Base-by-base conservation (phyloP, 768 basidiomycete species). In the Kwoniella sp. region DNA sequence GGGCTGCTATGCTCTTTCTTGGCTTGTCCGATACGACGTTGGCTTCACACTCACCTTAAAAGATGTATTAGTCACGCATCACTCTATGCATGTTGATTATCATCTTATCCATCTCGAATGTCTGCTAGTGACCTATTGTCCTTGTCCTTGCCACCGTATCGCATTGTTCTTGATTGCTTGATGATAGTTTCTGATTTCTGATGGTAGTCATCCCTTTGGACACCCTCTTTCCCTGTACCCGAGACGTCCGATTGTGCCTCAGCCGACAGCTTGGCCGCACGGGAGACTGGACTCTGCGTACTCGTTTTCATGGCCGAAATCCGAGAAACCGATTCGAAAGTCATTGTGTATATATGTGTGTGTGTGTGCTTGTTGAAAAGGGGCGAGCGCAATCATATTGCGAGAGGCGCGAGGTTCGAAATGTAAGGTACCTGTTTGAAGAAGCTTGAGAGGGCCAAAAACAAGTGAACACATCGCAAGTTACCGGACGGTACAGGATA, bases 201-300 rank as follows among this genome's bases (percentile, higher is more conserved):
- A 44, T 44, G 40, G 40, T 44, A 44, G 40, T 44, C 17, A 44
- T 44, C 40, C 40, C 40, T 44, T 44, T 44, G 40, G 40, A 44
- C 17, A 44, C 40, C 8, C 8, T 13, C 33, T 13, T 33, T 5
- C 7, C 33, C 33, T 33, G 33, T 13, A 44, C 17, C 40, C 40
- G 8, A 44, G 10, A 44, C 40, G 17, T 44, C 40, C 40, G 40
- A 44, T 19, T 3, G 3, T 44, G 40, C 5, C 33, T 13, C 7
- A 13, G 33, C 33, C 33, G 13, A 33, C 5, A 5, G 33, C 13
- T 33, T 6, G 7, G 33, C 33, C 33, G n/a, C n/a, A n/a, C n/a
- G n/a, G n/a, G n/a, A n/a, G n/a, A n/a, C n/a, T n/a, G n/a, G n/a
- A n/a, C n/a, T n/a, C n/a, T n/a, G n/a, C n/a, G n/a, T n/a, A n/a